Conservation (phyloP, 1,284 basidiomycete species). For the Rhodotorula mucilaginosa region DNA sequence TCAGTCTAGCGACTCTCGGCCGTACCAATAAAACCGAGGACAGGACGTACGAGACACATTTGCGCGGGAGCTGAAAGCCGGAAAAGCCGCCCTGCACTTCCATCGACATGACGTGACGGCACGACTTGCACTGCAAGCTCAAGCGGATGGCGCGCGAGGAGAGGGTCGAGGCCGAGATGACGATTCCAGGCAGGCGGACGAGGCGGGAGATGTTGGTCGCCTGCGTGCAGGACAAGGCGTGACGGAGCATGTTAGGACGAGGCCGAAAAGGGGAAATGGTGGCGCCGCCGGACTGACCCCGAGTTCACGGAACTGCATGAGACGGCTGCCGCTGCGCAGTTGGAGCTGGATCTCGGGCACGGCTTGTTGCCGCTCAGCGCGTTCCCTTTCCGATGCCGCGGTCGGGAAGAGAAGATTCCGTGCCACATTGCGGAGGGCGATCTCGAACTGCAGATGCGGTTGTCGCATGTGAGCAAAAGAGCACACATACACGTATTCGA, state of each 20-base stretch:
- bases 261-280: not conserved
- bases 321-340: slow-evolving; percentile 80
- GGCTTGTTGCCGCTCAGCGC: slow-evolving; percentile 53
- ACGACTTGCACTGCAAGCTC: slow-evolving; percentile 88
- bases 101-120: slow-evolving; percentile 76
- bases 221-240: slow-evolving; percentile 42
- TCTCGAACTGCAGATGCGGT: slow-evolving; percentile 67
- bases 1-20: too few relatives aligned
- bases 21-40: too few relatives aligned
- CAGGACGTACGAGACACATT: slow-evolving; percentile 66
- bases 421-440: slow-evolving; percentile 77
- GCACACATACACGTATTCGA: too few relatives aligned
- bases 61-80: slow-evolving; percentile 77
- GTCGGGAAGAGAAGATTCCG: slow-evolving; percentile 63
- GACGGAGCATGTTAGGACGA: not conserved
- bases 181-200: slow-evolving; percentile 94
- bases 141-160: slow-evolving; percentile 90
- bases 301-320: slow-evolving; percentile 90
- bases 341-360: slow-evolving; percentile 87
- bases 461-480: not conserved
- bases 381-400: slow-evolving; percentile 41
- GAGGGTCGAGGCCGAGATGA: slow-evolving; percentile 92
- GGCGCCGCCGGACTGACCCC: slow-evolving; percentile 53
- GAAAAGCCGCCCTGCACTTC: slow-evolving; percentile 80
- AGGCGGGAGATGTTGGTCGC: slow-evolving; percentile 93